Evolutionary conservation across 2,329 filamentous ascomycete species (phyloP).

Genomic region (Epichloe brachyelytri): DNA sequence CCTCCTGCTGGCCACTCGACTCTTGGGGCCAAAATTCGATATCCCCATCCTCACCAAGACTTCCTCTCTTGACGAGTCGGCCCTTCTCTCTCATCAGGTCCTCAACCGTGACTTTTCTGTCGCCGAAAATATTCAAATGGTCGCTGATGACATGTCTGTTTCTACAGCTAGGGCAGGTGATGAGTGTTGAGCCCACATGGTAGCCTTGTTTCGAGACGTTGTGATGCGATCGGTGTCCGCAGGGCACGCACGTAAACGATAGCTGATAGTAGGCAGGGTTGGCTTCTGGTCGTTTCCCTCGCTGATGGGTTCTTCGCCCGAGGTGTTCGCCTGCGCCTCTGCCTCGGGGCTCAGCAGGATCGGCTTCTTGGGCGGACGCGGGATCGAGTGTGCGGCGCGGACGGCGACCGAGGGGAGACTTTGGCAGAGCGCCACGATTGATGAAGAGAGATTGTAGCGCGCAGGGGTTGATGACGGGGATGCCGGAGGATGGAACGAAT

Average conservation of each 20-base stretch:
- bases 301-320: constrained; percentile 12
- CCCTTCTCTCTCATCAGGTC: constrained; percentile 68
- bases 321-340: constrained; percentile 5
- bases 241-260: constrained; percentile 87
- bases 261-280: constrained; percentile 66
- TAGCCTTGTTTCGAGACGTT: constrained; percentile 88
- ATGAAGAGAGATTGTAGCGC: constrained; percentile 7
- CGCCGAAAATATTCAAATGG: constrained; percentile 67
- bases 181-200: constrained; percentile 76
- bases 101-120: constrained; percentile 57
- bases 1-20: constrained; percentile 9
- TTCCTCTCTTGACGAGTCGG: constrained; percentile 57
- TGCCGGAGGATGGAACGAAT: constrained; percentile 10
- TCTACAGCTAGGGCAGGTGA: constrained; percentile 75
- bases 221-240: constrained; percentile 68
- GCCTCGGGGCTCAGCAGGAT: constrained; percentile 3
- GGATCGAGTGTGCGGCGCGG: constrained; percentile 24
- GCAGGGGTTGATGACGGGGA: constrained; percentile 9
- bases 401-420: constrained; percentile 6
- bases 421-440: constrained; percentile 2
- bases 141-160: constrained; percentile 88
- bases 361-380: constrained; percentile 14
- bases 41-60: constrained; percentile 64
- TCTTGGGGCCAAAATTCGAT: constrained; percentile 85
- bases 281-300: constrained; percentile 15